These are phyloP conservation scores for Neurospora terricola DNA, from an alignment of 495 filamentous ascomycete genomes.

Conservation along the genomic window DNA sequence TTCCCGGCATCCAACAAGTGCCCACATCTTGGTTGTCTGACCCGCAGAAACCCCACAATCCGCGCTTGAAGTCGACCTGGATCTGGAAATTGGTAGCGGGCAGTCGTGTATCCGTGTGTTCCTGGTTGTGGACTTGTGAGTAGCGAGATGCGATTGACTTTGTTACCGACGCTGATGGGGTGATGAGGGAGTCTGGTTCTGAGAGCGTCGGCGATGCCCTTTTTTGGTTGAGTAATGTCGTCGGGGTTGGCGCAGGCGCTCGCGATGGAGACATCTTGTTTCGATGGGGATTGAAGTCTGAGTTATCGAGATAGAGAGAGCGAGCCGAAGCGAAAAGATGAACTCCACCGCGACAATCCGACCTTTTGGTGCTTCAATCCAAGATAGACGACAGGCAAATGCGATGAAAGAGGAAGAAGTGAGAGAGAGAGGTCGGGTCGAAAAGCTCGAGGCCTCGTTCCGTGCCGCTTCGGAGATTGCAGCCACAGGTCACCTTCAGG, in stretches of 20 bases:
- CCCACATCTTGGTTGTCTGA: not conserved
- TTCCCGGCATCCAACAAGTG: not conserved
- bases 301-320: not conserved
- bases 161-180: not conserved
- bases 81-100: not conserved
- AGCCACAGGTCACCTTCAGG: not conserved
- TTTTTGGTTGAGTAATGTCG: not conserved
- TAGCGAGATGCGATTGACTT: not conserved
- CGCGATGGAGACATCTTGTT: not conserved
- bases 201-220: not conserved
- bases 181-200: not conserved
- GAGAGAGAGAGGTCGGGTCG: not conserved
- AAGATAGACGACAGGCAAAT: not conserved
- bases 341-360: not conserved
- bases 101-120: fast-evolving
- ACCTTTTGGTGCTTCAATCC: not conserved
- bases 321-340: not conserved
- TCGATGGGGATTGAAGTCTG: not conserved
- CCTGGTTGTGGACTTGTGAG: not conserved
- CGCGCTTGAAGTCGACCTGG: not conserved
- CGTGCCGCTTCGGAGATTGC: not conserved
- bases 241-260: not conserved
- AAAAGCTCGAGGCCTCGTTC: not conserved
- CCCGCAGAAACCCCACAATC: not conserved
- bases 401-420: not conserved